A percentile compares a stretch with the other conserved stretches of the same genome.
Conservation (phyloP, 202 grass and related monocot species). For the Panicum virgatum region DNA sequence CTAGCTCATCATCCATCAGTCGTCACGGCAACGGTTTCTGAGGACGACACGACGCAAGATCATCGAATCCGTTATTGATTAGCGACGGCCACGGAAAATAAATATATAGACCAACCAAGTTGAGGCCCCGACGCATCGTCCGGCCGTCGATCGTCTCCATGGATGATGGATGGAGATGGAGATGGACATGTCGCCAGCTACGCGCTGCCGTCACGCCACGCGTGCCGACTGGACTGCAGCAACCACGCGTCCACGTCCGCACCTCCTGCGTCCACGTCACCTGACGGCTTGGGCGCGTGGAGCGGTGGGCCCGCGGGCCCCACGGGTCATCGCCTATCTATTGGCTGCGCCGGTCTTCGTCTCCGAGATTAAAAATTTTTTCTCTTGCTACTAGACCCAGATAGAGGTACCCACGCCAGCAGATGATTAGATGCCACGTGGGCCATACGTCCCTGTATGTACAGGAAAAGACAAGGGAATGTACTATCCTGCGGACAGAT, state of each 20-base stretch:
- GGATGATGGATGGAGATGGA: not conserved
- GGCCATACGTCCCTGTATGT: too few species aligned
- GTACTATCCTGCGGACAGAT: not conserved
- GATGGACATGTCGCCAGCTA: not conserved
- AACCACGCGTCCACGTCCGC: not conserved
- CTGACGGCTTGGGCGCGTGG: not conserved
- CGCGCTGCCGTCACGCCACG: conserved; percentile 10
- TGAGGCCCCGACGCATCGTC: conserved; percentile 16
- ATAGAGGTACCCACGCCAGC: too few species aligned
- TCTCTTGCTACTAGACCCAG: too few species aligned
- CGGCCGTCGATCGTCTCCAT: too few species aligned
- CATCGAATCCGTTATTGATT: too few species aligned
- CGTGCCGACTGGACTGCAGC: not conserved
- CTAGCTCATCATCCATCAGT: not conserved
- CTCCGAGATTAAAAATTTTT: too few species aligned
- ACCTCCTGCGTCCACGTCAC: not conserved
- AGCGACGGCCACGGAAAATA: too few species aligned
- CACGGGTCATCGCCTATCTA: too few species aligned
- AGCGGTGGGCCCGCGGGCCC: not conserved
- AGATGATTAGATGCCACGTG: too few species aligned
- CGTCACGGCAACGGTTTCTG: not conserved
- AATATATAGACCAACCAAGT: too few species aligned
- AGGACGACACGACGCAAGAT: not conserved
- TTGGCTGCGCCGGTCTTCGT: not conserved
- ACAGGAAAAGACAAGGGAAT: conserved; percentile 21